Base-by-base conservation (phyloP, 2,329 filamentous ascomycete genomes). In the Basipetospora sp. region DNA sequence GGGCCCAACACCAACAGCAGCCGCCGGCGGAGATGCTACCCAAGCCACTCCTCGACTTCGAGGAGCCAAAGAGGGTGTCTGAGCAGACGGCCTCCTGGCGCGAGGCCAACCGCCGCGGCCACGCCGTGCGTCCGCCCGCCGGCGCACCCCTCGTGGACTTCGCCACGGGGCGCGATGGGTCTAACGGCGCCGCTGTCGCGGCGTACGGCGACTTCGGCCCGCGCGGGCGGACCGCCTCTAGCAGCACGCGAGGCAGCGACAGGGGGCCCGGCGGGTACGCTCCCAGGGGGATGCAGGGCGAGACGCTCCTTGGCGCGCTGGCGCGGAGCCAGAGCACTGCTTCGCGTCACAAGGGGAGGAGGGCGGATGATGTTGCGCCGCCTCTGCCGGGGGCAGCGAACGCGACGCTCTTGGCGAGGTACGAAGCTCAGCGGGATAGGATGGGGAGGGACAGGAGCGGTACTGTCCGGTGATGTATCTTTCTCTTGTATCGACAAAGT, bases 11-110 rank as follows among this genome's bases (percentile, higher is more conserved):
- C n/a, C n/a, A n/a, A n/a, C n/a, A n/a, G n/a, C 40, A 31, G 20
- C 30, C 20, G n/a, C 36, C 20, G 10, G 19, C 18, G 17, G 33
- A 56, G 9, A 53, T 50, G 47, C n/a, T n/a, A n/a, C 64, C 65
- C 3, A 74, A 74, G 43, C 79, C 80, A 2, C 63, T 86, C 5
- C 57, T 86, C 20, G 80, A 82, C 48, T 64, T 85, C 29, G 76
- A 46, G 26, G 49, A 74, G 0, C 74, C 75, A 0, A 62, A 65
- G 34, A 80, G 77, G 49, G 64, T 68, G 35, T 76, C 80, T 43
- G 77, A 33, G 14, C 29, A 35, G 5, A 2, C 77, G 14, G 65
- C 77, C 52, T 66, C 67, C 49, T 55, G 61, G 38, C 57, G 56
- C 29, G 65, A 66, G 42, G 63, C 61, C 33, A 67, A 69, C 34